Evolutionary conservation across 2,329 filamentous ascomycete species (phyloP), one percentile per base, ranked within the genome.

Genomic region (Hypoxylon sp.): DNA sequence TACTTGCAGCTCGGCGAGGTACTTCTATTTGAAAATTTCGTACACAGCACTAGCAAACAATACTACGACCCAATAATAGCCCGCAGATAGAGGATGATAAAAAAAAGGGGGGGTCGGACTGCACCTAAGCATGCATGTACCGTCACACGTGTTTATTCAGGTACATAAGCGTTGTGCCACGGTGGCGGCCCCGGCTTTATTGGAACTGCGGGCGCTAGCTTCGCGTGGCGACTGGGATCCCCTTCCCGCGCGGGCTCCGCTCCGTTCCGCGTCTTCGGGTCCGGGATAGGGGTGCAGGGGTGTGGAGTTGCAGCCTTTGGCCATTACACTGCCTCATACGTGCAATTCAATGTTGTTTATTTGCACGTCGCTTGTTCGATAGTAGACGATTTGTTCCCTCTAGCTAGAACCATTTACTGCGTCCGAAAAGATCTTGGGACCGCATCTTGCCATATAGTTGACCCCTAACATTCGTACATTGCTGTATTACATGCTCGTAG

Each of bases 1-100:
- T 50, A 65, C 54, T 49, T 40, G 24, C 53, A 44, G 44, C 48
- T 40, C 44, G 42, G 44, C 26, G 6, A 46, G 16, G 44, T 45
- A 40, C 20, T 32, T n/a, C 52, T 26, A 36, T 54, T 45, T 3
- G 44, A 26, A 24, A 32, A 22, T 36, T 33, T 24, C 46, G 20
- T 42, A 48, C 14, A 38, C n/a, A 56, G 33, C 22, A 12, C 22
- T 40, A 55, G 26, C 38, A 67, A 14, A 24, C 30, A 53, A 63
- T 56, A 32, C 36, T 49, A 49, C 40, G 50, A 48, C 62, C 65
- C 62, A 60, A 65, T 56, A 57, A 64, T 68, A 62, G 58, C 28
- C 32, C 36, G 40, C 14, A 49, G 65, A 57, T 65, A 54, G 62
- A 30, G 38, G 22, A 11, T 28, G 38, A 45, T 28, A n/a, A n/a